Base-by-base conservation (phyloP, 139 green algal species). In the Volvox africanus region DNA sequence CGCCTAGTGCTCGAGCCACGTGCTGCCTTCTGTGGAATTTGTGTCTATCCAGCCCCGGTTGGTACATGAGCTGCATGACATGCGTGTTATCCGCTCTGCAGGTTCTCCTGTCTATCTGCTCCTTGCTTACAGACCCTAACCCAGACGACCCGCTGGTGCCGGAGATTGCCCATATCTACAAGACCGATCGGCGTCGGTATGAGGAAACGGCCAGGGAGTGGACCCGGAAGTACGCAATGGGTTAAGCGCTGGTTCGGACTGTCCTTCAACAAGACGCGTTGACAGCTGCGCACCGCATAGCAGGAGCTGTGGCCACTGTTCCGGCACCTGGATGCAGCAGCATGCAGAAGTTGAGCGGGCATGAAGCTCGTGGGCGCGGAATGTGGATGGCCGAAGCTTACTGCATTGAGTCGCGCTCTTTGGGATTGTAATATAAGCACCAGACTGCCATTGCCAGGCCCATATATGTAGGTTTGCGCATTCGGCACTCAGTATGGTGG, bases 141-240 rank as follows among this genome's bases (percentile, higher is more conserved):
- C 98, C 98, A 22, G 97, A 99, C 81, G 97, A 99, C 92, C 98
- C 98, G 22, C 94, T 99, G 37, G 98, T 99, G 79, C 98, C 98
- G 79, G 98, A 99, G 92, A 99, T 99, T 89, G 98, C 98, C 26
- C 97, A 99, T 94, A 98, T 99, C 79, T 99, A 99, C 94, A 99
- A 99, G 95, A 97, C 96, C 30, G 98, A 99, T 92, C 93, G 91
- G 26, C 68, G 91, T 5, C 93, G 95, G 82, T 99, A 99, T 91
- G 97, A 99, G 87, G 97, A 99, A 76, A 99, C 98, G 13, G 98
- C 97, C 13, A 91, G 97, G 6, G 97, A 99, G 89, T 99, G 98
- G 98, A 99, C 97, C 11, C 89, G 96, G 26, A 99, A 99, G 93
- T 99, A 99, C 91, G 98, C 97, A 9, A 99, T 99, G 97, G 93